Percentiles rank a stretch among this genome's conserved stretches.
phyloP scores from a whole-genome alignment of 2,329 filamentous ascomycete species.

The Zymoseptoria ardabiliae region DNA sequence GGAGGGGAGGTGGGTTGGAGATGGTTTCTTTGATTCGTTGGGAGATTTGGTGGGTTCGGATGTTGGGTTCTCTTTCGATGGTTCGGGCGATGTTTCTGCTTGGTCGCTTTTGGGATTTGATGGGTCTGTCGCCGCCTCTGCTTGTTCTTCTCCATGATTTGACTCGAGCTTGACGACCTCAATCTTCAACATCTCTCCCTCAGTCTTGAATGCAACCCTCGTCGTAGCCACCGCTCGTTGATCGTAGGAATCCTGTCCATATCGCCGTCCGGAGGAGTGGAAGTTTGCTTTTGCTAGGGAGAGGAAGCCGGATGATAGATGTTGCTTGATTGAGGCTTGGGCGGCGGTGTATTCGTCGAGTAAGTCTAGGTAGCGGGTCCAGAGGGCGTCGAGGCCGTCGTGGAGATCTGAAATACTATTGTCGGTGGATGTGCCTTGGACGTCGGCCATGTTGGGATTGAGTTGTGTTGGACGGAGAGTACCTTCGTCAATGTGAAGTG shows the following conservation, averaged over 20 bases:
- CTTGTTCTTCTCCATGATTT: slow-evolving; percentile 8
- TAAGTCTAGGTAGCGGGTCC: slow-evolving; percentile 58
- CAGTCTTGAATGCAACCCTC: slow-evolving; percentile 2
- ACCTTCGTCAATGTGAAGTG: not conserved
- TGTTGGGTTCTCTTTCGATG: slow-evolving; percentile 20
- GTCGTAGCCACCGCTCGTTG: slow-evolving; percentile 39
- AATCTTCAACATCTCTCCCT: slow-evolving; percentile 1
- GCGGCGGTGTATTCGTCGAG: slow-evolving; percentile 61
- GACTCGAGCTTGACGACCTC: slow-evolving; percentile 21
- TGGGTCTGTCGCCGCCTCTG: not conserved
- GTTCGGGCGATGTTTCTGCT: not conserved
- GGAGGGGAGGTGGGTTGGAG: not conserved
- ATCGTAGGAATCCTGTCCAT: slow-evolving; percentile 65
- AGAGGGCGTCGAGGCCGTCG: slow-evolving; percentile 52
- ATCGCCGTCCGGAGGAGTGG: slow-evolving; percentile 50
- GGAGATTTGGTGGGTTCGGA: not conserved
- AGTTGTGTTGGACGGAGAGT: not conserved
- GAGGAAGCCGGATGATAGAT: slow-evolving; percentile 46
- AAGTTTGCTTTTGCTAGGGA: slow-evolving; percentile 70
- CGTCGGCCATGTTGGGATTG: not conserved
- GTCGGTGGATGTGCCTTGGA: not conserved
- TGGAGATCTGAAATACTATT: slow-evolving; percentile 22
- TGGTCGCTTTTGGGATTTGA: not conserved
- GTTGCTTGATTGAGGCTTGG: slow-evolving; percentile 45
- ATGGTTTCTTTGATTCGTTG: not conserved